Conservation (phyloP, 345 rosid genomes). For the Toxicodendron radicans region DNA sequence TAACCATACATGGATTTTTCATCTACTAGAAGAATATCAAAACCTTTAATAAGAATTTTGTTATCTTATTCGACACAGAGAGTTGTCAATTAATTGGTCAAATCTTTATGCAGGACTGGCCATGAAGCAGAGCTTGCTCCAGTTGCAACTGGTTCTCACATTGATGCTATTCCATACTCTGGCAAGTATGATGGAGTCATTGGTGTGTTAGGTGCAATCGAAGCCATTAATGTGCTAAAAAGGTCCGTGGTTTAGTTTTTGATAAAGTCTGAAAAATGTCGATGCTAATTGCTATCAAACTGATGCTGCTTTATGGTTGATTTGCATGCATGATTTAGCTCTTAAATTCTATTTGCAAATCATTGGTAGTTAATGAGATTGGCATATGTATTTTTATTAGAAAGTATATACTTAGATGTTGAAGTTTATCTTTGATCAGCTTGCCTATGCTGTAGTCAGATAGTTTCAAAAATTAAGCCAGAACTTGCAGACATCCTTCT, state of each 20-base stretch:
- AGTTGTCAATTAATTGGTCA: neutral
- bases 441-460: neutral
- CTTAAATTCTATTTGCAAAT: neutral
- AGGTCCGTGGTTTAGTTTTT: slow-evolving; percentile 43
- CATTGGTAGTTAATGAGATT: neutral
- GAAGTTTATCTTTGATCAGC: neutral
- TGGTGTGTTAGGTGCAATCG: slow-evolving; percentile 96
- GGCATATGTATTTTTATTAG: neutral
- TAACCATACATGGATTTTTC: neutral
- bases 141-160: slow-evolving; percentile 91
- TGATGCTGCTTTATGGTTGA: neutral
- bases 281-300: neutral
- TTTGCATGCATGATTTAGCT: slow-evolving; percentile 1
- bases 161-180: slow-evolving; percentile 95
- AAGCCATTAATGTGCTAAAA: slow-evolving; percentile 85
- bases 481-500: neutral
- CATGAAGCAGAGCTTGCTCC: slow-evolving; percentile 64
- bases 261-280: neutral
- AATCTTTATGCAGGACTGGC: slow-evolving; percentile 58
- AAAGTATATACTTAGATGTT: neutral
- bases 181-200: slow-evolving; percentile 97
- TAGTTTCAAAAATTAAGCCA: neutral
- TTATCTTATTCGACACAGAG: neutral
- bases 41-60: no score
- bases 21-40: neutral